Base-by-base conservation (phyloP, 169 alveolate species). In the Plasmodium adleri region DNA sequence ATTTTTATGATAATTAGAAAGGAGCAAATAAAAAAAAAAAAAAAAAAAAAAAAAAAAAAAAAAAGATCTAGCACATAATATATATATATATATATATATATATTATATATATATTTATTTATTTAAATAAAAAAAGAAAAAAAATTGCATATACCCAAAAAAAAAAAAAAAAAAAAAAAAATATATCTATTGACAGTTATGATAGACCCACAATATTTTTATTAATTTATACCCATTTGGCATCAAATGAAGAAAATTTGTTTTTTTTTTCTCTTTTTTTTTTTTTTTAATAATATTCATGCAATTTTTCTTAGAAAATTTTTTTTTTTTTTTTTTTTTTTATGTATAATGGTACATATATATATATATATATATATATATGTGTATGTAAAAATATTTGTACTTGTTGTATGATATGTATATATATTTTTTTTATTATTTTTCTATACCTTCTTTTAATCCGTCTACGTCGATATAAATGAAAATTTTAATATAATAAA, bases 401-500 rank as follows among this genome's bases (percentile, higher is more conserved):
- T 10, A 20, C n/a, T 59, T 13, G 80, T 17, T 45, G 67, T 20
- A 49, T 50, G 17, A 49, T 54, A 13, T 28, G 15, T 71, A 7
- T 71, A 71, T 71, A 43, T 12, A 13, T 71, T 45, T 68, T 68
- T 26, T 49, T 45, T 39, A 47, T 63, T 76, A 63, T 66, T 76
- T 49, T 15, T 50, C 22, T 39, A 54, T 20, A 32, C 52, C 43
- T 49, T 76, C 54, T 49, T 47, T 76, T 76, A 76, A 58, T 76
- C 88, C 88, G 88, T 75, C 47, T 59, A 74, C 88, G 52, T 74
- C 39, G 22, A 47, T 49, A 50, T 28, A 49, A 22, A 59, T 74
- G n/a, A 24, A 59, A n/a, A 56, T 74, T 28, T 52, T 58, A 59
- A 63, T 76, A 47, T 45, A 49, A 52, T 32, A 32, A 64, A 63